A percentile compares a stretch with the other conserved stretches of the same genome.
Conservation (phyloP, 2,329 filamentous ascomycete genomes). For the Fusarium humuli region DNA sequence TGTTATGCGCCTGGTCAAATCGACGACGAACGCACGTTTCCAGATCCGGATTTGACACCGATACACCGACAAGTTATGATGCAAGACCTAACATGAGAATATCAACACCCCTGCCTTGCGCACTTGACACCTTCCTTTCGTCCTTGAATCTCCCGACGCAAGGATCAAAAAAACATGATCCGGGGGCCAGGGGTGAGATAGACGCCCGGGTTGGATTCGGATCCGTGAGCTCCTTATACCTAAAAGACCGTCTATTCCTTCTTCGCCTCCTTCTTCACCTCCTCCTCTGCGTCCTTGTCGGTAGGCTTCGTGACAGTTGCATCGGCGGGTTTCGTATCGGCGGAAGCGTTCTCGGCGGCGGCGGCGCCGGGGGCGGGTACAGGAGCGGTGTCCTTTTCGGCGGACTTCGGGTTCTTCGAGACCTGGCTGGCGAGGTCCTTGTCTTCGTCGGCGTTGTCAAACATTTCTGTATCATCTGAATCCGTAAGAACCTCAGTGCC, state of each 20-base stretch:
- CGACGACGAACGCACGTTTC: conserved; percentile 31
- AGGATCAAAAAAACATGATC: conserved; percentile 38
- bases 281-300: conserved; percentile 37
- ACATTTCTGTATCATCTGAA: conserved; percentile 91
- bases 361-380: conserved; percentile 38
- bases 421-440: conserved; percentile 89
- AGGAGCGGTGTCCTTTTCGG: conserved; percentile 43
- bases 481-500: conserved; percentile 92
- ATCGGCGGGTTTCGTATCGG: conserved; percentile 45
- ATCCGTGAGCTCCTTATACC: conserved; percentile 28
- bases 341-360: conserved; percentile 37
- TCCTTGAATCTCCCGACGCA: conserved; percentile 20
- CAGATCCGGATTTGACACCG: conserved; percentile 42
- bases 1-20: conserved; percentile 25
- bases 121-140: conserved; percentile 26
- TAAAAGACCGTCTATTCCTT: conserved; percentile 53
- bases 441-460: conserved; percentile 87
- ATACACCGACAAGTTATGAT: conserved; percentile 46
- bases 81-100: conserved; percentile 47
- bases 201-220: conserved; percentile 26
- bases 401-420: conserved; percentile 63
- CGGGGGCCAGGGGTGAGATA: conserved; percentile 26
- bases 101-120: conserved; percentile 39
- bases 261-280: conserved; percentile 48
- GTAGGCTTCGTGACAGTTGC: conserved; percentile 37